These are phyloP conservation scores for Scedosporium boydii DNA, from an alignment of 2,329 filamentous ascomycete genomes.

Conservation along the genomic window DNA sequence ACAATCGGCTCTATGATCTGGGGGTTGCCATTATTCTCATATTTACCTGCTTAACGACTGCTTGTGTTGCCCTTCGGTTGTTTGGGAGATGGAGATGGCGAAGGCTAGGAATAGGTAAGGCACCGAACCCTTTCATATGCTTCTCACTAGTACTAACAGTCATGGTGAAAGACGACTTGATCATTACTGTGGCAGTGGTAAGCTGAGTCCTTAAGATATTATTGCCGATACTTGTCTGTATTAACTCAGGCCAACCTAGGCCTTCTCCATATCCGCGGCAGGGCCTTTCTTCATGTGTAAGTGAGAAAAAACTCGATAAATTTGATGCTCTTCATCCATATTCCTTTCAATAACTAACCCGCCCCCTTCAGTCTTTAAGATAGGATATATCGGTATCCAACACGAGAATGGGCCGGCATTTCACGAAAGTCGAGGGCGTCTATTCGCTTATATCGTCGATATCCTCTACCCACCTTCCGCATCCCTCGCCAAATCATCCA, in stretches of 20 bases:
- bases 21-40: neutral
- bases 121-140: too few relatives aligned
- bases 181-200: neutral
- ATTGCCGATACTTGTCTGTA: neutral
- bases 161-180: neutral
- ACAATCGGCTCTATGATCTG: neutral
- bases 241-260: neutral
- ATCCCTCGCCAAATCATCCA: neutral
- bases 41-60: neutral
- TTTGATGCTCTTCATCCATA: neutral
- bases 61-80: neutral
- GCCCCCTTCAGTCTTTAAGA: neutral
- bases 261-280: neutral
- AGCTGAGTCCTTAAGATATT: neutral
- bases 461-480: neutral
- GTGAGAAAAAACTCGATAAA: neutral
- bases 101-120: neutral
- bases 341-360: neutral
- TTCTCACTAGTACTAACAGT: neutral
- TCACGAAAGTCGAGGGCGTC: neutral
- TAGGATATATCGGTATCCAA: neutral
- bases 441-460: neutral
- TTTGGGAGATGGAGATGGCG: neutral
- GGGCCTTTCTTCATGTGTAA: slow-evolving; percentile 2
- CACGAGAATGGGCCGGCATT: neutral